These are phyloP conservation scores for Setomelanomma holmii DNA, from an alignment of 2,329 filamentous ascomycete genomes.

Conservation along the genomic window DNA sequence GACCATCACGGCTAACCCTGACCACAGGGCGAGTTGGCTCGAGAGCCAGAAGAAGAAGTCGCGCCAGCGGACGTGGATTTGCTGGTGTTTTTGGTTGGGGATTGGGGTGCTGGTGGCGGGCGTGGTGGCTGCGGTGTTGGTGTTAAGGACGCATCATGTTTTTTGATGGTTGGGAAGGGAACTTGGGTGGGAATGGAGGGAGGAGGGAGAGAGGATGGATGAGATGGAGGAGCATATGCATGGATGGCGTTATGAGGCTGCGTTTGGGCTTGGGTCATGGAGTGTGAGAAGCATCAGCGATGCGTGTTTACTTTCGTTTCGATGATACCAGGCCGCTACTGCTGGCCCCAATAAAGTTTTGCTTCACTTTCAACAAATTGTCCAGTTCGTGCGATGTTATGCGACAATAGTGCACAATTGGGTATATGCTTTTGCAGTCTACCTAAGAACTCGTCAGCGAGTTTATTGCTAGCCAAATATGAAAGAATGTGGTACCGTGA, in stretches of 20 bases:
- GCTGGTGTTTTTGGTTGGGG: conserved; percentile 56
- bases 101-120: conserved; percentile 55
- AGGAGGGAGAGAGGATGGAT: not conserved
- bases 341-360: not conserved
- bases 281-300: not conserved
- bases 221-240: not conserved
- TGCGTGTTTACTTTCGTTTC: not conserved
- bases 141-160: conserved; percentile 45
- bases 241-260: not conserved
- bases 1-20: conserved; percentile 35
- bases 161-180: conserved; percentile 21
- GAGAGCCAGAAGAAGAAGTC: conserved; percentile 58
- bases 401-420: not conserved
- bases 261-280: not conserved
- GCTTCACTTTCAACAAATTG: not conserved
- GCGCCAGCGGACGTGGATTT: conserved; percentile 56
- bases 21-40: conserved; percentile 61
- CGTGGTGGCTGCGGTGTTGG: conserved; percentile 55
- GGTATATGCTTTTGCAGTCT: not conserved
- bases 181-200: not conserved
- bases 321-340: conserved; percentile 6
- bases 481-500: not conserved
- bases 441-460: conserved; percentile 9
- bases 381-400: not conserved
- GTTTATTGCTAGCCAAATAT: not conserved